Conservation (phyloP, 2,329 filamentous ascomycete species). For the Fusarium fracticaudum region DNA sequence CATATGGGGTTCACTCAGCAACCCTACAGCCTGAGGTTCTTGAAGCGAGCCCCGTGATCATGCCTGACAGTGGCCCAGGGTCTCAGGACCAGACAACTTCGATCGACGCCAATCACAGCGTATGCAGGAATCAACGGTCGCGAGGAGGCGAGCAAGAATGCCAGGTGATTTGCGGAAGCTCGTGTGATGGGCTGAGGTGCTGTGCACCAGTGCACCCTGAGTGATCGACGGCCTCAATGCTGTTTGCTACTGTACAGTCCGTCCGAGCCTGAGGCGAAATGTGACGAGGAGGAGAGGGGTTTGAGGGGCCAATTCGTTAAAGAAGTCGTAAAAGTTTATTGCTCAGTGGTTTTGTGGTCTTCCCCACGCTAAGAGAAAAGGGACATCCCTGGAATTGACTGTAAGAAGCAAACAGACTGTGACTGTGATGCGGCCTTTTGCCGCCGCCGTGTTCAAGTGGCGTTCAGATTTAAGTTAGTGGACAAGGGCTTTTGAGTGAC, state of each 20-base stretch:
- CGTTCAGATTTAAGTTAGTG: slow-evolving; percentile 10
- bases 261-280: neutral
- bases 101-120: slow-evolving; percentile 12
- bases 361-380: slow-evolving; percentile 13
- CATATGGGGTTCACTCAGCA: slow-evolving; percentile 76
- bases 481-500: slow-evolving; percentile 7
- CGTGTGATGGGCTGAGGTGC: slow-evolving; percentile 63
- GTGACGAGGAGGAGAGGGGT: slow-evolving; percentile 19
- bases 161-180: slow-evolving; percentile 60
- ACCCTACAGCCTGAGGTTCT: slow-evolving; percentile 73
- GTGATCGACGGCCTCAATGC: slow-evolving; percentile 28
- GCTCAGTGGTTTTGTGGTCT: slow-evolving; percentile 7
- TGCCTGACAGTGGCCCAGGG: slow-evolving; percentile 6
- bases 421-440: slow-evolving; percentile 4
- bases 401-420: neutral
- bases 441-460: neutral
- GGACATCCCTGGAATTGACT: slow-evolving; percentile 26
- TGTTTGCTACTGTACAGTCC: slow-evolving; percentile 1
- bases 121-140: slow-evolving; percentile 10
- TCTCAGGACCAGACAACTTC: slow-evolving; percentile 14
- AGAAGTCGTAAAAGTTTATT: slow-evolving; percentile 10
- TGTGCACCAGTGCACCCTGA: slow-evolving; percentile 47
- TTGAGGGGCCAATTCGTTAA: slow-evolving; percentile 20
- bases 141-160: slow-evolving; percentile 50
- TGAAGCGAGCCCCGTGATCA: slow-evolving; percentile 17